A percentile compares a stretch with the other conserved stretches of the same genome.
Evolutionary conservation across 495 filamentous ascomycete species (phyloP).

Genomic region (Penicillium antarcticum): DNA sequence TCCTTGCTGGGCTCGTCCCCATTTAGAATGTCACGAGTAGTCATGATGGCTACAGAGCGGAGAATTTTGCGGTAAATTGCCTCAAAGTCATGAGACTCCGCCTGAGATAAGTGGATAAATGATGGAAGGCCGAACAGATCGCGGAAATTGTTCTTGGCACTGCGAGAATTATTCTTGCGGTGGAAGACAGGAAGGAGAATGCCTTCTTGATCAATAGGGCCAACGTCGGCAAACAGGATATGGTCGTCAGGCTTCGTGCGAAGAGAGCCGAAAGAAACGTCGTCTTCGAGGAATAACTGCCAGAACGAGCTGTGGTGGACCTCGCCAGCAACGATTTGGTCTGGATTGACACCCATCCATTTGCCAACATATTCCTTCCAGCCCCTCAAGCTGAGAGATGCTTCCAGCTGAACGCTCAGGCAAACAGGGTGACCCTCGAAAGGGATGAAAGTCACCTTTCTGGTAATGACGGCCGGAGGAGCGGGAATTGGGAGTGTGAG

Average conservation of each 20-base stretch:
- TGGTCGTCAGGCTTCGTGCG: slow-evolving; percentile 60
- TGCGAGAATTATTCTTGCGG: slow-evolving; percentile 48
- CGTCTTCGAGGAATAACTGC: slow-evolving; percentile 68
- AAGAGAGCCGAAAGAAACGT: slow-evolving; percentile 59
- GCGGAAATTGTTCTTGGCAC: slow-evolving; percentile 43
- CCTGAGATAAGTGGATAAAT: slow-evolving; percentile 57
- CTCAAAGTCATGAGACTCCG: slow-evolving; percentile 59
- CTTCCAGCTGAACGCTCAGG: slow-evolving; percentile 86
- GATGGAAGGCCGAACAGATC: slow-evolving; percentile 53
- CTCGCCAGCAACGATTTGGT: slow-evolving; percentile 68
- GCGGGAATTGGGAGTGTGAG: slow-evolving; percentile 87
- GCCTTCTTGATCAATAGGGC: slow-evolving; percentile 61
- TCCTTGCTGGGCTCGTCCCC: slow-evolving; percentile 39
- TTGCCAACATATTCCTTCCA: slow-evolving; percentile 75
- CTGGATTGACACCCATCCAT: slow-evolving; percentile 55
- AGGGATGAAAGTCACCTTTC: slow-evolving; percentile 70
- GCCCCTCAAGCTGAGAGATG: slow-evolving; percentile 65
- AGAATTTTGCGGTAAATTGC: slow-evolving; percentile 62
- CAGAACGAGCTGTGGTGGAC: slow-evolving; percentile 80
- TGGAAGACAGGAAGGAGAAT: slow-evolving; percentile 81
- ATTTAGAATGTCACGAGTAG: slow-evolving; percentile 56
- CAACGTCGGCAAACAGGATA: slow-evolving; percentile 76
- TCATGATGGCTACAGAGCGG: slow-evolving; percentile 54
- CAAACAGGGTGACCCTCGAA: slow-evolving; percentile 60
- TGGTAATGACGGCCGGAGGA: slow-evolving; percentile 65